These are phyloP conservation scores for Magnusiomyces sp. DNA, from an alignment of 1,139 yeast genomes.

Conservation along the genomic window DNA sequence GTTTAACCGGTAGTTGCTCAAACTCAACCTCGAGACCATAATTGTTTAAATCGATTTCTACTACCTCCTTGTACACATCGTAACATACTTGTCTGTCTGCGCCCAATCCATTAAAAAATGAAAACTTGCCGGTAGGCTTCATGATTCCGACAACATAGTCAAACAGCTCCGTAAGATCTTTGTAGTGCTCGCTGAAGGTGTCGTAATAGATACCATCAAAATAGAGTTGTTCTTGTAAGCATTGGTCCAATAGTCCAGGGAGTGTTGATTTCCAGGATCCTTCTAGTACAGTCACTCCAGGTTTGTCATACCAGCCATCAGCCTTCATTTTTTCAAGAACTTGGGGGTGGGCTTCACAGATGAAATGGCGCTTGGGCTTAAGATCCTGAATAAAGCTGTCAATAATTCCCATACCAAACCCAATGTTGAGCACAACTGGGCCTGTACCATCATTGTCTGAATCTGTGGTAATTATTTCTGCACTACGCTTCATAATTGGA, in stretches of 20 bases:
- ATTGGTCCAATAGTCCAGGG: slow-evolving; percentile 46
- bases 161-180: slow-evolving; percentile 78
- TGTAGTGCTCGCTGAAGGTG: slow-evolving; percentile 82
- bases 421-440: slow-evolving; percentile 64
- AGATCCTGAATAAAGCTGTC: slow-evolving; percentile 63
- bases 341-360: slow-evolving; percentile 93
- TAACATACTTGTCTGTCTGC: slow-evolving; percentile 86
- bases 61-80: slow-evolving; percentile 80
- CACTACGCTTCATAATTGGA: slow-evolving; percentile 70
- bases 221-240: slow-evolving; percentile 35
- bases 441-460: slow-evolving; percentile 28
- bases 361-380: slow-evolving; percentile 65
- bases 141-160: slow-evolving; percentile 75
- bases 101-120: slow-evolving; percentile 93
- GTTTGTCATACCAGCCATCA: slow-evolving; percentile 81
- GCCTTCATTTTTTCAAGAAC: slow-evolving; percentile 57
- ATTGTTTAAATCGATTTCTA: slow-evolving; percentile 67
- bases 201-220: slow-evolving; percentile 92
- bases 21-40: slow-evolving; percentile 64
- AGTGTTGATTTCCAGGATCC: slow-evolving; percentile 90
- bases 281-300: slow-evolving; percentile 62
- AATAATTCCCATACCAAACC: slow-evolving; percentile 95
- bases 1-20: slow-evolving; percentile 31
- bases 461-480: slow-evolving; percentile 39
- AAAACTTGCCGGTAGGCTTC: slow-evolving; percentile 69